Conservation (phyloP, 2,329 filamentous ascomycete genomes). For the Paracorniculantispora psalliotae region DNA sequence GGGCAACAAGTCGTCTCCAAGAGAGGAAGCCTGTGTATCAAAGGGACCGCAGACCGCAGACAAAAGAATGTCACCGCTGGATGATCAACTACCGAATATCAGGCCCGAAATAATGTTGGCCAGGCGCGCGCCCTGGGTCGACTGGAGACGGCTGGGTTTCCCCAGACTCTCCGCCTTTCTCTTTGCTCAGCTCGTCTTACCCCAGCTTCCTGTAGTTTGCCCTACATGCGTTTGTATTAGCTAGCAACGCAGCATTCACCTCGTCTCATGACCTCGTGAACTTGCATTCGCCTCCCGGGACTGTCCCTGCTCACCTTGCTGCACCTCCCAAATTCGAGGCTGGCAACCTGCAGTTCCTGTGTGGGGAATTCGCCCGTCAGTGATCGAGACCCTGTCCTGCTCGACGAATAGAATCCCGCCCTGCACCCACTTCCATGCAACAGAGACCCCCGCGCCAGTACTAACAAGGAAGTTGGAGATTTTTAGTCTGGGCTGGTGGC, state of each 20-base stretch:
- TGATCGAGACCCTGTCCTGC: not conserved
- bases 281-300: too few relatives aligned
- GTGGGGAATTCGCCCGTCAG: not conserved
- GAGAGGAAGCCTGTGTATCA: not conserved
- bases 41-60: not conserved
- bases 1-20: not conserved
- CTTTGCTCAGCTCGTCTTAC: too few relatives aligned
- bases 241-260: too few relatives aligned
- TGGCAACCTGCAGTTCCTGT: not conserved
- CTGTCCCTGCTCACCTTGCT: too few relatives aligned
- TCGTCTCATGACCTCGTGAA: too few relatives aligned
- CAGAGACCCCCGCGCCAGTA: not conserved
- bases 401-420: not conserved
- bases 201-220: too few relatives aligned
- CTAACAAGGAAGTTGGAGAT: constrained; percentile 1
- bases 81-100: not conserved
- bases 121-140: not conserved
- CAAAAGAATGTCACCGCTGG: too few relatives aligned
- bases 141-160: too few relatives aligned
- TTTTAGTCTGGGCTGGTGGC: not conserved
- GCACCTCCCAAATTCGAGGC: not conserved
- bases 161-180: too few relatives aligned
- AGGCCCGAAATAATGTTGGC: not conserved
- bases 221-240: too few relatives aligned
- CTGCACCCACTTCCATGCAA: not conserved